Percentiles rank a stretch among this genome's conserved stretches.
Conservation (phyloP, 1,139 yeast genomes). For the Kurtzmaniella natalensis region DNA sequence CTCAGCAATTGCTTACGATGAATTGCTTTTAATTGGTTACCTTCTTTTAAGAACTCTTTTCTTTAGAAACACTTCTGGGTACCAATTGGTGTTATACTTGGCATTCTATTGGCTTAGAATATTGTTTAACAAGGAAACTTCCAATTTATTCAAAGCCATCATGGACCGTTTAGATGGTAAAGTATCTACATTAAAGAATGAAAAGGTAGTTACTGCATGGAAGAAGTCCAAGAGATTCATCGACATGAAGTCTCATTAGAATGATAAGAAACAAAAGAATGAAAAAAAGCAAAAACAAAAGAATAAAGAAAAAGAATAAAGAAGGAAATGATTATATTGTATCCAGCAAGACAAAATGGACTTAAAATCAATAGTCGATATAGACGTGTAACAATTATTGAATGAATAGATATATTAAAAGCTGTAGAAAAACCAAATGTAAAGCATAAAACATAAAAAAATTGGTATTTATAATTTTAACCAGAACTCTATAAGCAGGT, state of each 20-base stretch:
- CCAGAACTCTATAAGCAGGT: too few species aligned
- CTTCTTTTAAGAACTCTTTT: constrained; percentile 55
- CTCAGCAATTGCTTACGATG: constrained; percentile 56
- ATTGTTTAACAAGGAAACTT: constrained; percentile 48
- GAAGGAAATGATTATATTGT: too few species aligned
- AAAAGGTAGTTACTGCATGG: constrained; percentile 45
- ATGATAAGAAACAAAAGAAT: too few species aligned
- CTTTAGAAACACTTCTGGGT: constrained; percentile 66
- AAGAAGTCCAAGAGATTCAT: constrained; percentile 34
- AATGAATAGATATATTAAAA: too few species aligned
- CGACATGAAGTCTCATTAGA: constrained; percentile 32
- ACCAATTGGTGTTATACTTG: constrained; percentile 52
- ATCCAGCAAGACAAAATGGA: too few species aligned
- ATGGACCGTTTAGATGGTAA: constrained; percentile 41
- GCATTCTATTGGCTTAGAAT: constrained; percentile 69
- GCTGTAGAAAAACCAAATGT: too few species aligned
- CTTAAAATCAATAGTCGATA: too few species aligned
- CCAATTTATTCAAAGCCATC: constrained; percentile 37
- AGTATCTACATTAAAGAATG: constrained; percentile 38
- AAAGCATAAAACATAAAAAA: too few species aligned
- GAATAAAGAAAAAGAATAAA: too few species aligned
- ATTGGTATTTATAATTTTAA: too few species aligned
- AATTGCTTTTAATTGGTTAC: constrained; percentile 48
- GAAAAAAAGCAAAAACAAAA: too few species aligned
- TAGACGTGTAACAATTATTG: too few species aligned